Evolutionary conservation across 208 protist species (phyloP), one percentile per base, ranked within the genome.

Genomic region (Leptomonas seymouri): DNA sequence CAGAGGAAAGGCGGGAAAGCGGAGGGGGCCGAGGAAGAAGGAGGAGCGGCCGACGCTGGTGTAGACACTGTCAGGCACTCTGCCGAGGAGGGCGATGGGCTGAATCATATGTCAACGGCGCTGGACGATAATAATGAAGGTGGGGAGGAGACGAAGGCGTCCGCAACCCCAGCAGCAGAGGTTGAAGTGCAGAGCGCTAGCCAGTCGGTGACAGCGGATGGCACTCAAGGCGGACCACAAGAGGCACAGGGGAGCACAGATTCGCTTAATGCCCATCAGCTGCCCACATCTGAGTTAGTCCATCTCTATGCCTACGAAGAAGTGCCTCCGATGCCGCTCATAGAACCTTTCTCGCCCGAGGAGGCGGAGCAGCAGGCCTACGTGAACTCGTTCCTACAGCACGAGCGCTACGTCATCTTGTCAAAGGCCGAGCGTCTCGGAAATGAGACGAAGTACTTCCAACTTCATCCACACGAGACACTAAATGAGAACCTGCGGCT

Each of bases 401-500:
- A 30, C 30, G 74, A 78, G 45, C 78, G 65, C 14, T 79, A 77
- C 48, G 58, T 80, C 12, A 84, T 96, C 46, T 50, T 97, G 11
- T 69, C 77, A 42, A 77, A 74, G 39, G 92, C 92, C 12, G 87
- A 95, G 67, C 81, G 90, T 12, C 67, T 97, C 14, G 89, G 89
- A 25, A 73, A 44, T 21, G 65, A 81, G 42, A 67, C 51, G 8
- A 76, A 81, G 45, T 97, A 91, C 65, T 95, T 97, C 56, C 63
- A 64, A 14, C 63, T 97, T 0, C 64, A 84, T 21, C 75, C 80
- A 0, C 54, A 71, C 23, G 59, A 80, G 20, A 93, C 92, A 23
- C 68, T 97, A 16, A 87, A 92, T 54, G 87, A 93, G 45, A 84
- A 78, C 44, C 53, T 97, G 39, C 89, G 92, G 23, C 77, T 70